These are phyloP conservation scores for Huntiella bhutanensis DNA, from an alignment of 2,329 filamentous ascomycete genomes.

Conservation along the genomic window DNA sequence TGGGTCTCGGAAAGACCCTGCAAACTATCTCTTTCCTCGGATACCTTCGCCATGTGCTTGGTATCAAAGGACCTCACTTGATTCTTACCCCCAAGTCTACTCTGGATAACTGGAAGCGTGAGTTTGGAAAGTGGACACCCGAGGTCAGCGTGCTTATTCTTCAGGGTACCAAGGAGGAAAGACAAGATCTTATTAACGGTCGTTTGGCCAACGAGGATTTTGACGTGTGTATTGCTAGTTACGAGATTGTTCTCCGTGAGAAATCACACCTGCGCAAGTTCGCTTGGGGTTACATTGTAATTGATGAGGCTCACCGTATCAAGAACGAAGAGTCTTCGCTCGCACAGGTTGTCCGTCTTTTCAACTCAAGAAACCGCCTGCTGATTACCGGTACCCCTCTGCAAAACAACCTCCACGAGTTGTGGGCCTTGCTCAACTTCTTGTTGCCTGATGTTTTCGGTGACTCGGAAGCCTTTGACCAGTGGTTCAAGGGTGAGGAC, in stretches of 20 bases:
- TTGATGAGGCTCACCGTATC: conserved; percentile 94
- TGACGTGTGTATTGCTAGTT: conserved; percentile 94
- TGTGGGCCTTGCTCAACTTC: conserved; percentile 96
- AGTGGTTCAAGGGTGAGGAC: conserved; percentile 88
- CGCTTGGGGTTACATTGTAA: conserved; percentile 99
- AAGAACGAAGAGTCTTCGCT: conserved; percentile 98
- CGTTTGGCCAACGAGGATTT: conserved; percentile 88
- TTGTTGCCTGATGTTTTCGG: conserved; percentile 95
- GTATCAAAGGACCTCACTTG: conserved; percentile 77
- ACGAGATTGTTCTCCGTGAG: conserved; percentile 95
- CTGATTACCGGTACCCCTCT: conserved; percentile 92
- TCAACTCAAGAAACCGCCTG: conserved; percentile 85
- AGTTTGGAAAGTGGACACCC: conserved; percentile 85
- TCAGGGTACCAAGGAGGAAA: conserved; percentile 88
- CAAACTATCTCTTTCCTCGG: conserved; percentile 96
- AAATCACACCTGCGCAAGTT: conserved; percentile 93
- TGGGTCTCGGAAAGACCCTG: conserved; percentile 93
- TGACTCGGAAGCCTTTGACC: conserved; percentile 88
- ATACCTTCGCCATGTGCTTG: conserved; percentile 79
- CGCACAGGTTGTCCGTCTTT: conserved; percentile 87
- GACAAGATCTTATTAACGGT: conserved; percentile 71
- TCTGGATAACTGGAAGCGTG: conserved; percentile 93
- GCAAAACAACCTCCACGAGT: conserved; percentile 93
- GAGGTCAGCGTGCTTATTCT: conserved; percentile 88
- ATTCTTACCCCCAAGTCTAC: conserved; percentile 92